A percentile compares a stretch with the other conserved stretches of the same genome.
phyloP scores from a whole-genome alignment of 495 filamentous ascomycete genomes.

The Trypethelium eluteriae region DNA sequence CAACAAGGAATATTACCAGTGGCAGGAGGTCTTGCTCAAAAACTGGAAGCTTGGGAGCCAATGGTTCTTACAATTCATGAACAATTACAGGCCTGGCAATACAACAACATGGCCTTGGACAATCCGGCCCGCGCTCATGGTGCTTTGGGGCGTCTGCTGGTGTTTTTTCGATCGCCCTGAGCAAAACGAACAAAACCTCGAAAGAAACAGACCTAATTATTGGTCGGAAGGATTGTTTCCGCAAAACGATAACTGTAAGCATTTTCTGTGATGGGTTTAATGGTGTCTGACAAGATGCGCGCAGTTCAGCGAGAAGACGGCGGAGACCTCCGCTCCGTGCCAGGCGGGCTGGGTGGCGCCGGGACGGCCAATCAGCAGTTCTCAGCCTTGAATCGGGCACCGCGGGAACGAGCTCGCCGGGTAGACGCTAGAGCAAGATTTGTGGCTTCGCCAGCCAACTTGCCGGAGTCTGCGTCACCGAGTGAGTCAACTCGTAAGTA shows the following conservation, averaged over 20 bases:
- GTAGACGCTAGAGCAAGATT: background rate
- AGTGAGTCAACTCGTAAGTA: background rate
- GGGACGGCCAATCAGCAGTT: background rate
- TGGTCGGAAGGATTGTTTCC: background rate
- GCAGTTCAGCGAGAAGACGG: slow-evolving; percentile 1
- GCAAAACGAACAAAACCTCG: background rate
- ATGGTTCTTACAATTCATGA: slow-evolving; percentile 36
- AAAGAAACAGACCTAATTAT: background rate
- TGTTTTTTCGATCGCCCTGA: slow-evolving; percentile 36
- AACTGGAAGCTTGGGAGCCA: slow-evolving; percentile 5
- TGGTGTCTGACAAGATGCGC: background rate
- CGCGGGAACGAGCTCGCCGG: background rate
- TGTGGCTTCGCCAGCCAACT: background rate
- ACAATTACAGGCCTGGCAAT: slow-evolving; percentile 39
- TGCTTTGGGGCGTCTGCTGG: slow-evolving; percentile 52
- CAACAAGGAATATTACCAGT: slow-evolving; percentile 12
- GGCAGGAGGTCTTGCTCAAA: slow-evolving; percentile 15
- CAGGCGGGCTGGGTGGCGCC: background rate
- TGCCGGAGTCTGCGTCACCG: background rate
- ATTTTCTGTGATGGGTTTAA: background rate
- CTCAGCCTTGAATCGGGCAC: too few species aligned
- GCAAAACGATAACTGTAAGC: slow-evolving; percentile 13
- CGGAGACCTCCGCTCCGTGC: slow-evolving; percentile 3
- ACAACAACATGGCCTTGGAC: slow-evolving; percentile 50
- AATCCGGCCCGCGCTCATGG: slow-evolving; percentile 43